Evolutionary conservation across 371 early-diverging fungal species (phyloP), one percentile per base, ranked within the genome.

Genomic region (Lichtheimia corymbifera): DNA sequence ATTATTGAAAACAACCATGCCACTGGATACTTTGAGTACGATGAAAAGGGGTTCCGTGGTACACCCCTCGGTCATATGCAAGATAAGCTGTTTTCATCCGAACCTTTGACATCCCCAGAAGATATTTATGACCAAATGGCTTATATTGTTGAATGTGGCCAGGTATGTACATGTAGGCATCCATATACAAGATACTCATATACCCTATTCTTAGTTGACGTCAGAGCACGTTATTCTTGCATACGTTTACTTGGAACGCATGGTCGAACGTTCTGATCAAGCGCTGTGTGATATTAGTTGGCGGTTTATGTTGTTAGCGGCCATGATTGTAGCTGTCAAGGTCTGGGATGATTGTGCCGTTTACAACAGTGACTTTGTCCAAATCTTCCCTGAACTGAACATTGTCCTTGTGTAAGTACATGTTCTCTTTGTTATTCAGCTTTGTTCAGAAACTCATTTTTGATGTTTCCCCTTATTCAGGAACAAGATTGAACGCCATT

Each of bases 281-380:
- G 74, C 78, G 4, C 70, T 93, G 27, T 85, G 86, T 50, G 82
- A 88, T 12, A 75, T 71, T 56, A 93, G 90, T 57, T 93, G 93
- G 92, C 83, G 88, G 5, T 68, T 89, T 14, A 79, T 85, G n/a
- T 66, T 90, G 2, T 76, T 93, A 12, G 88, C 89, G 0, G 87
- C 83, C 0, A 62, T 92, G 14, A 57, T 93, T 18, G 72, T 90
- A 15, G 89, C 93, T 2, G 82, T 88, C 53, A 93, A 93, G 67
- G 91, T 92, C 0, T 93, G 93, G 94, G 94, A 93, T 64, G 94
- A 93, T 62, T 88, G 90, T 59, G 93, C 94, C 2, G 89, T 93
- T 18, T 93, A 89, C 83, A 93, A 93, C 67, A 79, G 83, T 5
- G 94, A 93, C 63, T 92, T 91, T 62, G 83, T 86, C 58, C 87